Base-by-base conservation (phyloP, 2,329 filamentous ascomycete species). In the Bipolaris oryzae region DNA sequence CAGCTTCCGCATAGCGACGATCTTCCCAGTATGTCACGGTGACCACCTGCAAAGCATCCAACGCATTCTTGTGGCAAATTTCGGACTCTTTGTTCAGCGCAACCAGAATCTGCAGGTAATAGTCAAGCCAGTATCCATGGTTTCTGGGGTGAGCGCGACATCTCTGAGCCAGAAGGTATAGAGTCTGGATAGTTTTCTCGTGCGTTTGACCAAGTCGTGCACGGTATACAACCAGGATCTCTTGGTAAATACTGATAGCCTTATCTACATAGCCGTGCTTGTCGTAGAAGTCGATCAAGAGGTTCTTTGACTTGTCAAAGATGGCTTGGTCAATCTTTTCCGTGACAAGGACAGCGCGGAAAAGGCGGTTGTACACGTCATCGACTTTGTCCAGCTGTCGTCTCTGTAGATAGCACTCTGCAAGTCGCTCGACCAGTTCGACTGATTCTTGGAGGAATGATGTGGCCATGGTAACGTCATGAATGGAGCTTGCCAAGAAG, bases 61-160 rank as follows among this genome's bases (percentile, higher is more conserved):
- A 63, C 0, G 78, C 76, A 54, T 76, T 70, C 18, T 73, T 70
- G 58, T 79, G 74, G 45, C 77, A 74, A 0, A 74, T 61, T 16
- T 76, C 68, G 6, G 71, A 71, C 39, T 78, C 74, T 52, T 76
- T 76, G 61, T 76, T 80, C 20, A 80, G 63, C 1, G 70, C 77
- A 1, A 72, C 74, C 13, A 80, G 76, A 42, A 83, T 81, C 47
- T 79, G 76, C 51, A 79, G 75, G 63, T 82, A 80, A 57, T 80
- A 79, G 50, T 78, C 79, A 38, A 81, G 70, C 62, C 77, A 81
- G 61, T 77, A 77, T 1, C 77, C 78, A 46, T 81, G 72, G 48
- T 79, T 78, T 18, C 74, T 68, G 7, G 75, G 75, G 50, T 76
- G 72, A 7, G 64, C 61, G 6, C 70, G 72, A 57, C 75, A 77